Evolutionary conservation across 352 stramenopile genomes (phyloP).

Genomic region (Globisporangium lucens): DNA sequence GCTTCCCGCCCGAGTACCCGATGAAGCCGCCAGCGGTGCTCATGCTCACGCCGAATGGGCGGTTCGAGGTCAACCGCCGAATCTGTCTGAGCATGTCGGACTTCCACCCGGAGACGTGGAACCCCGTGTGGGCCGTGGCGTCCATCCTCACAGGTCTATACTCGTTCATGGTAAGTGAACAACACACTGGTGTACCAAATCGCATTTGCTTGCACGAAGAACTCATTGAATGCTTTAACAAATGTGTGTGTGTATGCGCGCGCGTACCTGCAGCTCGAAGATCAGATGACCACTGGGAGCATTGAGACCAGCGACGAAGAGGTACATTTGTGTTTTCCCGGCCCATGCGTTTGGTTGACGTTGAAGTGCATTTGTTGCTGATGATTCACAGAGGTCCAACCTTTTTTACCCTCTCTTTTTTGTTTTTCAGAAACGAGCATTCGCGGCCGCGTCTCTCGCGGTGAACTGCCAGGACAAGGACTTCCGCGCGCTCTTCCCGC

Average conservation of each 20-base stretch:
- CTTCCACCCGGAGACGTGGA: constrained; percentile 95
- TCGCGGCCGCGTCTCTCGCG: constrained; percentile 63
- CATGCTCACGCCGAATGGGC: constrained; percentile 93
- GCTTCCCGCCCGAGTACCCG: constrained; percentile 92
- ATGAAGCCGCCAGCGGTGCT: constrained; percentile 93
- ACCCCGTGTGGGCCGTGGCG: constrained; percentile 93
- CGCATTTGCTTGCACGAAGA: too few relatives aligned
- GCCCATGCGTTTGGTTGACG: constrained; percentile 2
- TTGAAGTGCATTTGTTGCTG: background rate
- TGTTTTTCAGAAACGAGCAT: constrained; percentile 51
- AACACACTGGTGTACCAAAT: too few relatives aligned
- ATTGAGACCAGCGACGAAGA: constrained; percentile 78
- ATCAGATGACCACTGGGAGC: constrained; percentile 84
- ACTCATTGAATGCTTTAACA: background rate
- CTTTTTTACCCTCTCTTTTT: background rate
- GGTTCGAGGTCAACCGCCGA: constrained; percentile 90
- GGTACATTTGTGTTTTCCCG: constrained; percentile 18
- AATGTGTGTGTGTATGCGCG: background rate
- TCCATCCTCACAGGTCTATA: constrained; percentile 95
- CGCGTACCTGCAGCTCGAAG: constrained; percentile 35
- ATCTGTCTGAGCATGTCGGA: constrained; percentile 95
- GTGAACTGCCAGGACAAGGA: constrained; percentile 82
- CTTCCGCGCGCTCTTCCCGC: constrained; percentile 83
- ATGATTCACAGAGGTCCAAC: background rate
- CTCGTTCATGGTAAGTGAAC: constrained; percentile 87